Conservation (phyloP, 257 asterid genomes). For the Striga asiatica region DNA sequence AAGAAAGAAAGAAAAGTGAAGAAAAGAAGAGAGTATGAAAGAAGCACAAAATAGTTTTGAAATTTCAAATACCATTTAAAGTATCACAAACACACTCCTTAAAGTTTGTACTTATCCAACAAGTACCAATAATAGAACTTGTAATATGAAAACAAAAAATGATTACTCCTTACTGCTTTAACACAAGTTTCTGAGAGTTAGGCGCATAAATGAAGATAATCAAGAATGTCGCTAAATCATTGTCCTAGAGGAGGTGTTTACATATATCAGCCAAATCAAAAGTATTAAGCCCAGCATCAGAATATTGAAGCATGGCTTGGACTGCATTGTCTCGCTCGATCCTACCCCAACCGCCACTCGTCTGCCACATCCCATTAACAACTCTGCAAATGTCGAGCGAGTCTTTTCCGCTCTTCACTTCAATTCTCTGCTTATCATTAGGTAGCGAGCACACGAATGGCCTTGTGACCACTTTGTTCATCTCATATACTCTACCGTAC, state of each 20-base stretch:
- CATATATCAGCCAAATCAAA: slow-evolving; percentile 82
- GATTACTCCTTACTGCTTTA: no score
- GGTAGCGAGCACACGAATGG: slow-evolving; percentile 37
- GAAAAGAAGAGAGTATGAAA: no score
- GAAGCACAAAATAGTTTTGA: no score
- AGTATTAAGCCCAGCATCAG: slow-evolving; percentile 64
- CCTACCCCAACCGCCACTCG: slow-evolving; percentile 79
- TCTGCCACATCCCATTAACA: slow-evolving; percentile 81
- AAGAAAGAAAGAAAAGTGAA: no score
- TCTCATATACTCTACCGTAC: slow-evolving; percentile 16
- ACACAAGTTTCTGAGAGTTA: no score
- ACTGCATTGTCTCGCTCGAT: slow-evolving; percentile 51
- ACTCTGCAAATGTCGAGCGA: slow-evolving; percentile 68
- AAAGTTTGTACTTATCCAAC: neutral
- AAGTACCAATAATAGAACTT: neutral
- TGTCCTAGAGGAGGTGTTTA: slow-evolving; percentile 18
- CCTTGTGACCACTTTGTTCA: slow-evolving; percentile 23
- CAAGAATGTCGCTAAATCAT: slow-evolving; percentile 5
- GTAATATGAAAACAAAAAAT: no score
- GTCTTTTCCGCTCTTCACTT: slow-evolving; percentile 64
- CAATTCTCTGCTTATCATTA: slow-evolving; percentile 36
- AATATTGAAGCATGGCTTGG: slow-evolving; percentile 59
- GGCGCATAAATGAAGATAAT: slow-evolving; percentile 5
- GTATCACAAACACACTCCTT: neutral
- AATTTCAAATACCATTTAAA: no score